phyloP scores from a whole-genome alignment of 495 filamentous ascomycete genomes.

The Hypoxylon crocopeplum region DNA sequence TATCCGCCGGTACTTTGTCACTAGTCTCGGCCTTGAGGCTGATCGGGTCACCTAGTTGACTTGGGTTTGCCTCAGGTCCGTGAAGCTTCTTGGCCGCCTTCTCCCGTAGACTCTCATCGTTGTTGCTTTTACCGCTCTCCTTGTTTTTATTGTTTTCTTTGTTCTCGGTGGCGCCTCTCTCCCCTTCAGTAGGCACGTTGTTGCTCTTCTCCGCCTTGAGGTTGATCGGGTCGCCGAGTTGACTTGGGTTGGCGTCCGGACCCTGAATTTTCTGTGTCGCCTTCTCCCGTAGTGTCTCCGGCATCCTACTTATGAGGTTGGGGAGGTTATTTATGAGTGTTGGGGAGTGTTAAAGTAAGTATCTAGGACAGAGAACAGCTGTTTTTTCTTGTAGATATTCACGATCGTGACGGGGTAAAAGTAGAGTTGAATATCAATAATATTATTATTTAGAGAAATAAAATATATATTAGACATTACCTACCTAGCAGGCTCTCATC shows the following conservation, averaged over 20 bases:
- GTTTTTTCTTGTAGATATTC: no score
- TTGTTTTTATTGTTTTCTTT: background rate
- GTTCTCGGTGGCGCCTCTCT: slow-evolving; percentile 25
- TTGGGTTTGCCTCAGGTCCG: slow-evolving; percentile 48
- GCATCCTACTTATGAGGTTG: no score
- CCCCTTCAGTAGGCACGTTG: slow-evolving; percentile 25
- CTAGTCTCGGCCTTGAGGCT: slow-evolving; percentile 51
- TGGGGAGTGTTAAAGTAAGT: no score
- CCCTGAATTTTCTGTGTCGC: slow-evolving; percentile 47
- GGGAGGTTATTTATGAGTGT: no score
- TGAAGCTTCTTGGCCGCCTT: slow-evolving; percentile 46
- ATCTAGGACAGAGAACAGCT: no score
- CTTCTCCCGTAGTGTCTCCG: slow-evolving; percentile 43
- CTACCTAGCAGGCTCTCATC: background rate
- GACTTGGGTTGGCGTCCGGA: slow-evolving; percentile 49
- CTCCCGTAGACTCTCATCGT: slow-evolving; percentile 34
- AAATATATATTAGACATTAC: slow-evolving; percentile 6
- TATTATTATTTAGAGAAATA: slow-evolving; percentile 1
- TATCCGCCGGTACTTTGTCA: slow-evolving; percentile 14
- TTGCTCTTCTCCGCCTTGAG: slow-evolving; percentile 51
- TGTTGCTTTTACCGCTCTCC: background rate
- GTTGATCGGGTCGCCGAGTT: slow-evolving; percentile 52
- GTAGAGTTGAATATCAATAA: background rate
- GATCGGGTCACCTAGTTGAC: slow-evolving; percentile 50
- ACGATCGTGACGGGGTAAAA: background rate